A percentile compares a stretch with the other conserved stretches of the same genome.
Conservation (phyloP, 2,329 filamentous ascomycete genomes). For the Calonectria fujianensis region DNA sequence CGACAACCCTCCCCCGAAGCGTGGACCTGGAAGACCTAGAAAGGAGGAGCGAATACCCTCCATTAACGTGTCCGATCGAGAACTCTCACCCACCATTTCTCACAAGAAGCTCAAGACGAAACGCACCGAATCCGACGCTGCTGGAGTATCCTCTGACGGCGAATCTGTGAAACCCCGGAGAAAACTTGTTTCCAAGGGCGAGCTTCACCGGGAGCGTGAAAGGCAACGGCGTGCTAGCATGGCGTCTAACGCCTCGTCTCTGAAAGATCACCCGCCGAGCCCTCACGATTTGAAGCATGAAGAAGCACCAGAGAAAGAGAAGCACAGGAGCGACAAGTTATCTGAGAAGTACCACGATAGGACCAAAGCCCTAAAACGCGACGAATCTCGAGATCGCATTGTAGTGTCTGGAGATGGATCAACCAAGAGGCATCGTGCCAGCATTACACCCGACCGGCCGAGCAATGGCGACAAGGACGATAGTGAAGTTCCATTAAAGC, state of each 20-base stretch:
- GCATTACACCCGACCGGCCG: constrained; percentile 74
- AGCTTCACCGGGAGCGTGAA: constrained; percentile 75
- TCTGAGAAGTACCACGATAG: constrained; percentile 76
- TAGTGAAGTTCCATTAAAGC: constrained; percentile 71
- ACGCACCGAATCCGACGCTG: constrained; percentile 72
- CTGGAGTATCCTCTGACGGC: constrained; percentile 73
- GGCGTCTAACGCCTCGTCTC: constrained; percentile 72
- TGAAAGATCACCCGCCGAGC: constrained; percentile 71
- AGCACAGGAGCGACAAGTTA: constrained; percentile 61
- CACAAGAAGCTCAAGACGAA: constrained; percentile 71
- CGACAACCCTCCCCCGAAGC: constrained; percentile 71
- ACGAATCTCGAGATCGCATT: constrained; percentile 75
- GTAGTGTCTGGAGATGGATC: constrained; percentile 70
- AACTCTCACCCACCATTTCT: constrained; percentile 68
- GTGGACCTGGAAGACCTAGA: constrained; percentile 71
- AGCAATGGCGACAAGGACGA: constrained; percentile 73
- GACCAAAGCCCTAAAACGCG: constrained; percentile 76
- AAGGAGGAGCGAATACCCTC: constrained; percentile 73
- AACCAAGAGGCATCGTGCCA: constrained; percentile 75
- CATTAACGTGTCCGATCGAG: constrained; percentile 71
- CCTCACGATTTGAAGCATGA: constrained; percentile 70
- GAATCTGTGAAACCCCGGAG: constrained; percentile 76
- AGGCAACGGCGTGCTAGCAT: constrained; percentile 76
- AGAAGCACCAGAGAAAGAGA: constrained; percentile 72
- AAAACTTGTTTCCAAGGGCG: constrained; percentile 78